A percentile compares a stretch with the other conserved stretches of the same genome.
These are phyloP conservation scores for Austropuccinia psidii DNA, from an alignment of 1,284 basidiomycete genomes.

Conservation along the genomic window DNA sequence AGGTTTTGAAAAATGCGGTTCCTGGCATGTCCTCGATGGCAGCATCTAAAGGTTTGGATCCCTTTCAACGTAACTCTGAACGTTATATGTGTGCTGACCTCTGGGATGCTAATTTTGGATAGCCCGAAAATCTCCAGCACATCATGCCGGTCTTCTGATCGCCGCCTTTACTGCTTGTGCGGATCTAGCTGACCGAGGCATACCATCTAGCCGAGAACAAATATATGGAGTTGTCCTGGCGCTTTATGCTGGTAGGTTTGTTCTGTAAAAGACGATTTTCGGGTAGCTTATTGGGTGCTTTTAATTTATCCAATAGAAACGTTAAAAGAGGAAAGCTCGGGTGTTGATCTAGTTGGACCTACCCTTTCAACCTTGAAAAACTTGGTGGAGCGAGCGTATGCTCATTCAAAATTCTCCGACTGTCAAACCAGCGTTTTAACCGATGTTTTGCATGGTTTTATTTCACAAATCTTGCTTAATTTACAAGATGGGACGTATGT, in stretches of 20 bases:
- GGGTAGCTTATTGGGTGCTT: neutral
- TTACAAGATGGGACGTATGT: conserved; percentile 85
- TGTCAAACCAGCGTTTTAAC: conserved; percentile 38
- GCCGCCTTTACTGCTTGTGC: conserved; percentile 28
- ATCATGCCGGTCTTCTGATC: conserved; percentile 20
- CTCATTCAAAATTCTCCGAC: neutral
- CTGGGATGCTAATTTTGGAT: neutral
- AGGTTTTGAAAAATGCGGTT: conserved; percentile 65
- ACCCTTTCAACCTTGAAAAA: conserved; percentile 69
- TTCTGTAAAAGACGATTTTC: neutral
- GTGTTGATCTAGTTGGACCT: conserved; percentile 65
- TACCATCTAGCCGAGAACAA: conserved; percentile 7
- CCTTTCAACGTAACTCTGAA: neutral
- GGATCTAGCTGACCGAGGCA: conserved; percentile 39
- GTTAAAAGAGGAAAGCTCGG: conserved; percentile 57
- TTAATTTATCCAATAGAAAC: conserved; percentile 54
- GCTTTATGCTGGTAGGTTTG: conserved; percentile 16
- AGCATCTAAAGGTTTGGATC: conserved; percentile 40
- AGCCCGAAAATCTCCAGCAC: conserved; percentile 14
- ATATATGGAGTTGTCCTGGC: conserved; percentile 27
- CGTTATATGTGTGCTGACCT: neutral
- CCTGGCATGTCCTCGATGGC: conserved; percentile 49
- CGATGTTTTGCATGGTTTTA: conserved; percentile 67
- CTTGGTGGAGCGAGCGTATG: conserved; percentile 54
- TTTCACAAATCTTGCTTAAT: conserved; percentile 75